Evolutionary conservation across 1,139 yeast species (phyloP).

Genomic region (Debaryomycetaceae sp.): DNA sequence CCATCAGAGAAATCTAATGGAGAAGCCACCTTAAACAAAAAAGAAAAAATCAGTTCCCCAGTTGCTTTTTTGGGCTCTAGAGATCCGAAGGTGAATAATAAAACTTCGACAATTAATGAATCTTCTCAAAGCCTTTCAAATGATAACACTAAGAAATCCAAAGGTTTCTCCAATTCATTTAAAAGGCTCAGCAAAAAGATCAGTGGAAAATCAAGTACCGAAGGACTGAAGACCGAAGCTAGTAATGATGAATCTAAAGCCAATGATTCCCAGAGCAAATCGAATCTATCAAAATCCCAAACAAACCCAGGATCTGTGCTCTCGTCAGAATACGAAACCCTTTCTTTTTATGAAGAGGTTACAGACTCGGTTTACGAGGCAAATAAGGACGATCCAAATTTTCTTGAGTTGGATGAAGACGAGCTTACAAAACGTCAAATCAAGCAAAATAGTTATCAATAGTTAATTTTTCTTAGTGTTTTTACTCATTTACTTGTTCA

Average conservation of each 20-base stretch:
- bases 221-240: not conserved
- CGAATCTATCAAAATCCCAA: conserved; percentile 1
- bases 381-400: conserved; percentile 46
- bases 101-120: conserved; percentile 4
- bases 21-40: conserved; percentile 10
- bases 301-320: not conserved
- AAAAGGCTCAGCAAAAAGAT: conserved; percentile 22
- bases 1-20: conserved; percentile 10
- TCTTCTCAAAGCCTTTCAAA: not conserved
- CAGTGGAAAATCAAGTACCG: conserved; percentile 7
- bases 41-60: not conserved
- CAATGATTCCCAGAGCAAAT: not conserved
- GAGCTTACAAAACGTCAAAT: conserved; percentile 26
- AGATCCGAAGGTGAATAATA: not conserved
- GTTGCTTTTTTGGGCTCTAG: not conserved
- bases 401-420: conserved; percentile 42
- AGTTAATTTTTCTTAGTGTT: not conserved
- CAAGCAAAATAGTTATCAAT: not conserved
- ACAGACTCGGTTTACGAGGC: conserved; percentile 45
- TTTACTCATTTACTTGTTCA: not conserved
- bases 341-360: conserved; percentile 51
- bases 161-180: conserved; percentile 19
- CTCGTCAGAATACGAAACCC: conserved; percentile 26
- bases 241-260: conserved; percentile 5
- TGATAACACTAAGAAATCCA: conserved; percentile 10